Conservation (phyloP, 108 stramenopile species). For the Nitzschia sp. region DNA sequence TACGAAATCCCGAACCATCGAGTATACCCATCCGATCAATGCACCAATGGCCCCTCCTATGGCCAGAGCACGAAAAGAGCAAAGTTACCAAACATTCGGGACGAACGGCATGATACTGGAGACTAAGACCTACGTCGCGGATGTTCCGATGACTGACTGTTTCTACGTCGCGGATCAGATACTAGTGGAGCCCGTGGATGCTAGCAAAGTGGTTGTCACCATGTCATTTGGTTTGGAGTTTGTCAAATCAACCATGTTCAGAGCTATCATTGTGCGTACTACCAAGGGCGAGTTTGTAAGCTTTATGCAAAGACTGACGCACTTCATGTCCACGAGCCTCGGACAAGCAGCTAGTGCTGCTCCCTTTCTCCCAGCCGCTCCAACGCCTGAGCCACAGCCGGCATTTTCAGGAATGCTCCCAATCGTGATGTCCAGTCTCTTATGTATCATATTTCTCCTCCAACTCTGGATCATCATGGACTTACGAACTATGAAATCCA, state of each 20-base stretch:
- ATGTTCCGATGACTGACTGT: constrained; percentile 89
- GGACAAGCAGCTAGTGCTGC: neutral
- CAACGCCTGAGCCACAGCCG: neutral
- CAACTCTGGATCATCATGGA: constrained; percentile 18
- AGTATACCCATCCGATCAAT: constrained; percentile 79
- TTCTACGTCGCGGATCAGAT: constrained; percentile 79
- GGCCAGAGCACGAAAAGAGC: constrained; percentile 73
- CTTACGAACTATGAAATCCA: constrained; percentile 2
- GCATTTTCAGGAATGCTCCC: neutral
- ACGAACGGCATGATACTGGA: constrained; percentile 61
- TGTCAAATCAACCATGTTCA: constrained; percentile 79
- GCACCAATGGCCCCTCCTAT: constrained; percentile 85
- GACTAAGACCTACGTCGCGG: constrained; percentile 68
- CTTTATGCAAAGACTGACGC: constrained; percentile 47
- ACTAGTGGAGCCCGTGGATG: constrained; percentile 40
- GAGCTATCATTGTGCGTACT: constrained; percentile 60
- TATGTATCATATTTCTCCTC: constrained; percentile 11
- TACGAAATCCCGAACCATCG: constrained; percentile 45
- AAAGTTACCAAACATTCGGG: constrained; percentile 54
- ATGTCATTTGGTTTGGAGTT: constrained; percentile 68
- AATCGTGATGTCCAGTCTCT: neutral
- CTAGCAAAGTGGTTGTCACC: constrained; percentile 29
- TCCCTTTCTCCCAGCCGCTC: neutral
- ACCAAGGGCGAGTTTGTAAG: constrained; percentile 61
- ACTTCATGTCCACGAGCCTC: constrained; percentile 16